phyloP scores from a whole-genome alignment of 345 rosid species.

The Raphanus sativus region DNA sequence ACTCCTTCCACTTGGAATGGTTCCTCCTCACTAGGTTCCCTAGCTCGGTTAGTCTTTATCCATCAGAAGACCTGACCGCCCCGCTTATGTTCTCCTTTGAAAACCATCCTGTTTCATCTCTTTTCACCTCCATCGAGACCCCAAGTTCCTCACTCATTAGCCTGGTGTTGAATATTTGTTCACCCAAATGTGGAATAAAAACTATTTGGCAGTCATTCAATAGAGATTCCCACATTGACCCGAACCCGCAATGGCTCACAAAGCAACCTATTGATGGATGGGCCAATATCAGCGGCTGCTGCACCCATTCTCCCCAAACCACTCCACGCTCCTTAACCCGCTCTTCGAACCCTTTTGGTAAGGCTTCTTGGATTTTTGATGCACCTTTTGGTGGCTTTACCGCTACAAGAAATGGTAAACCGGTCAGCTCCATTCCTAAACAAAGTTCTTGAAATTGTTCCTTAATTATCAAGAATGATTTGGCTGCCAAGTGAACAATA shows the following conservation, averaged over 20 bases:
- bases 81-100: constrained; percentile 49
- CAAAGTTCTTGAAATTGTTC: constrained; percentile 65
- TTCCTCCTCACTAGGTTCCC: constrained; percentile 43
- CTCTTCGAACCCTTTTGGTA: constrained; percentile 64
- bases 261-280: constrained; percentile 67
- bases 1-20: constrained; percentile 44
- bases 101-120: constrained; percentile 50
- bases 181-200: constrained; percentile 54
- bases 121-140: constrained; percentile 54
- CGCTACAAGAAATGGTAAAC: constrained; percentile 57
- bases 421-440: constrained; percentile 59
- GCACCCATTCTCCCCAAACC: constrained; percentile 58
- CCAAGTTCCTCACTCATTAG: constrained; percentile 52
- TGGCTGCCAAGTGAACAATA: constrained; percentile 74
- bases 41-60: constrained; percentile 40
- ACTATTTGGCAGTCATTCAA: constrained; percentile 57
- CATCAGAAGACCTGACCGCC: constrained; percentile 47
- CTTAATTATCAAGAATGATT: constrained; percentile 48
- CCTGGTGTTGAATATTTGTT: constrained; percentile 55
- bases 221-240: constrained; percentile 73
- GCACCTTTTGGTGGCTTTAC: constrained; percentile 56
- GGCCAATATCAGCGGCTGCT: constrained; percentile 46
- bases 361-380: constrained; percentile 57
- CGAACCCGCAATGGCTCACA: constrained; percentile 70
- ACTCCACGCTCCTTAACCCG: constrained; percentile 53